Conservation (phyloP, 208 protist species). For the Crithidia fasciculata region DNA sequence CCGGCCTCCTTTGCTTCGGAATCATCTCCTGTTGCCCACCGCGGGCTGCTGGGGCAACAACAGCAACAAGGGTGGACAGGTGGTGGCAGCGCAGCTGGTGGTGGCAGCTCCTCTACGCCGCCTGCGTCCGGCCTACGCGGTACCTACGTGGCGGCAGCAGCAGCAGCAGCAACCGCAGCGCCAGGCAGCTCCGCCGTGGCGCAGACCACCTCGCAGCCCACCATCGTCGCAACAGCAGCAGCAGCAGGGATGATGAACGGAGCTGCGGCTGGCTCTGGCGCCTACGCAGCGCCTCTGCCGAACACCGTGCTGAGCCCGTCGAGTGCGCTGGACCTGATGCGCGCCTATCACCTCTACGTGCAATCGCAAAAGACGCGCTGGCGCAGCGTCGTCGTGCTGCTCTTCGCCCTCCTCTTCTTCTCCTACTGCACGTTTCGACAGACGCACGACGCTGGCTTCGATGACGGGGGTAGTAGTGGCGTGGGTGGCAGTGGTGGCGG, state of each 20-base stretch:
- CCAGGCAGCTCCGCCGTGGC: too few species aligned
- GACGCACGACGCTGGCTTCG: not conserved
- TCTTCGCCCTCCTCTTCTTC: slow-evolving; percentile 26
- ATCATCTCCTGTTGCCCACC: not conserved
- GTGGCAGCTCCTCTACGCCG: too few species aligned
- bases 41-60: not conserved
- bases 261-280: not conserved
- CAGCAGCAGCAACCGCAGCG: too few species aligned
- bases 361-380: slow-evolving; percentile 17
- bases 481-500: not conserved
- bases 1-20: not conserved
- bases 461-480: not conserved
- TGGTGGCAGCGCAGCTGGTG: too few species aligned
- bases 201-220: not conserved
- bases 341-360: slow-evolving; percentile 27
- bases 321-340: slow-evolving; percentile 28
- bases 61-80: not conserved
- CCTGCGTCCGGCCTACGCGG: too few species aligned
- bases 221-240: too few species aligned
- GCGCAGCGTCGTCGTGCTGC: slow-evolving; percentile 13
- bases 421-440: slow-evolving; percentile 18
- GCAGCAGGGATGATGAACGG: too few species aligned
- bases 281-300: not conserved
- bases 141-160: too few species aligned
- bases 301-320: slow-evolving; percentile 3